Evolutionary conservation across 805 yeast species (phyloP).

Genomic region (Lipomyces orientalis): DNA sequence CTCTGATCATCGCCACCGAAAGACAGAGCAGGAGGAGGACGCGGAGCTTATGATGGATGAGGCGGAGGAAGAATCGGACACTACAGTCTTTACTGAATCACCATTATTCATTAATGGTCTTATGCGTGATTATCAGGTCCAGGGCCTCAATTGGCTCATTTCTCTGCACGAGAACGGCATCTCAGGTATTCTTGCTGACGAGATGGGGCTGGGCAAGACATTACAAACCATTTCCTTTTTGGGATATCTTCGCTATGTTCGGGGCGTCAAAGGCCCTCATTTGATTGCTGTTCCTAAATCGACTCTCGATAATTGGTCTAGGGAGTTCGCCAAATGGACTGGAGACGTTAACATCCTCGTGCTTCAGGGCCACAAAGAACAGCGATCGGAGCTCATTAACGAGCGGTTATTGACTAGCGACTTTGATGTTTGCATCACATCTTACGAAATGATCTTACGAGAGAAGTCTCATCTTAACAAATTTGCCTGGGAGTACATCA

Average conservation of each 20-base stretch:
- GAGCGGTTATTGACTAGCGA: slow-evolving; percentile 68
- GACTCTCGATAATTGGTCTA: slow-evolving; percentile 93
- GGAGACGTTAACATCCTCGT: slow-evolving; percentile 89
- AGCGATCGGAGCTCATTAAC: slow-evolving; percentile 61
- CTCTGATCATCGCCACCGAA: slow-evolving; percentile 65
- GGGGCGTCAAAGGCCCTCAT: slow-evolving; percentile 85
- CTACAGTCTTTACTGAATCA: slow-evolving; percentile 81
- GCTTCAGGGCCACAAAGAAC: slow-evolving; percentile 89
- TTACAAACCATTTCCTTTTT: slow-evolving; percentile 91
- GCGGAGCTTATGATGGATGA: slow-evolving; percentile 88
- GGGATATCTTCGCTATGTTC: slow-evolving; percentile 82
- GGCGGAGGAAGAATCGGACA: slow-evolving; percentile 56
- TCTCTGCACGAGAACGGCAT: slow-evolving; percentile 84
- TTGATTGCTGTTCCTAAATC: slow-evolving; percentile 94
- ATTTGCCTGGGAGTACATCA: slow-evolving; percentile 89
- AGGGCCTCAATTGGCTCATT: slow-evolving; percentile 94
- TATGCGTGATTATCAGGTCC: slow-evolving; percentile 89
- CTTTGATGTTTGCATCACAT: slow-evolving; percentile 88
- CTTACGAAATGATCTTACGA: slow-evolving; percentile 90
- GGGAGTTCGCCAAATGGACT: slow-evolving; percentile 95
- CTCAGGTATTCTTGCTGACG: slow-evolving; percentile 95
- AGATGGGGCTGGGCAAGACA: slow-evolving; percentile 98
- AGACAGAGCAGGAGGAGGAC: slow-evolving; percentile 95
- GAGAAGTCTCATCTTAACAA: slow-evolving; percentile 83
- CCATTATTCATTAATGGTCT: slow-evolving; percentile 78